Percentiles rank a stretch among this genome's conserved stretches.
Conservation (phyloP, 2,329 filamentous ascomycete genomes). For the Penicillium sp. region DNA sequence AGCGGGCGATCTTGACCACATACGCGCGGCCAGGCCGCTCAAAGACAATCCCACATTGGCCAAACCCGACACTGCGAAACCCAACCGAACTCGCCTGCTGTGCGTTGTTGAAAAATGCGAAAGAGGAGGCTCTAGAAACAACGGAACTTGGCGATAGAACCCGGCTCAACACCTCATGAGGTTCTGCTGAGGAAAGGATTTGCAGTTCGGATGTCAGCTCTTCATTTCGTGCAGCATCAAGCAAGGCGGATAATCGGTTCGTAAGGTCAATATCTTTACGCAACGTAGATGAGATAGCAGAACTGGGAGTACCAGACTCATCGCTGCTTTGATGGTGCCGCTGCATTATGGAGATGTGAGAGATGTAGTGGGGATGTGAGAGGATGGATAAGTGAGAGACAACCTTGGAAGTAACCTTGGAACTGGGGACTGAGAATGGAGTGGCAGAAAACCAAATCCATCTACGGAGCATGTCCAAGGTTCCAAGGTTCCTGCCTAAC, state of each 20-base stretch:
- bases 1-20: conserved; percentile 6
- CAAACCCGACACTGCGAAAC: conserved; percentile 9
- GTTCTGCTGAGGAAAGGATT: neutral
- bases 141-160: neutral
- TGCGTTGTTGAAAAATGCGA: neutral
- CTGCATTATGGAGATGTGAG: neutral
- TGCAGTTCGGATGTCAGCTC: neutral
- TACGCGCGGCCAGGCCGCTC: conserved; percentile 1
- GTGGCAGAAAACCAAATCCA: too few species aligned
- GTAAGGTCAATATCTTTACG: neutral
- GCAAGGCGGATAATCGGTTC: neutral
- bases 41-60: conserved; percentile 14
- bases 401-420: too few species aligned
- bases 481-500: too few species aligned
- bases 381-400: too few species aligned
- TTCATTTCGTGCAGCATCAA: neutral
- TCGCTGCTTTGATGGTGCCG: neutral
- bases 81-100: neutral
- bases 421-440: too few species aligned
- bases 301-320: neutral
- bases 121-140: neutral
- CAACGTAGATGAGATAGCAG: neutral
- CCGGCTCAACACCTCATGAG: neutral
- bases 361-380: too few species aligned
- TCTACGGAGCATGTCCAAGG: too few species aligned